Evolutionary conservation across 2,329 filamentous ascomycete genomes (phyloP), one percentile per base, ranked within the genome.

Genomic region (Sporothrix dimorphospora): DNA sequence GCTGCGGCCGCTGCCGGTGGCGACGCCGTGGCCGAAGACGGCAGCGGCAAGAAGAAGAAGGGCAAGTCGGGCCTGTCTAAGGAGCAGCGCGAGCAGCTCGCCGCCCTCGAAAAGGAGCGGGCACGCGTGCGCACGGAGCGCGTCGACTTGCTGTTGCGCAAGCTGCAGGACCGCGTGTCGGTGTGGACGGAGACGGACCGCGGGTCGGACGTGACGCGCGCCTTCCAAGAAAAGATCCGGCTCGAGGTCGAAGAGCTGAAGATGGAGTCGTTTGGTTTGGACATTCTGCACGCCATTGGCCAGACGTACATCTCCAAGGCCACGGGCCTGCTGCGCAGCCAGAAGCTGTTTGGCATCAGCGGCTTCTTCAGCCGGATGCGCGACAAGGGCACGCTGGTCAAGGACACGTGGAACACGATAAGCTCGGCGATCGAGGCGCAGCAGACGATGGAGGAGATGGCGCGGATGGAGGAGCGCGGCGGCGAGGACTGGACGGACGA

Each of bases 391-490:
- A 96, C 92, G 2, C 88, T 98, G 74, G 94, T 97, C 78, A 98
- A 98, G 86, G 96, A 99, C 79, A 98, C 96, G 1, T 99, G 96
- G 96, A 95, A 93, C 79, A 99, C 96, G 40, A 98, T 99, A 79
- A 94, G 91, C 75, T 97, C 93, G 69, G 96, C 96, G 51, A 97
- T 99, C 76, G 94, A 98, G 79, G 96, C 96, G 34, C 96, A 99
- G 84, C 92, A 97, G 85, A 97, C 94, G 73, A 97, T 99, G 90
- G 95, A 99, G 84, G 95, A 98, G 82, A 98, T 99, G 96, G 94
- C 94, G 71, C 94, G 95, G 81, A 87, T 95, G 82, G 96, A 99
- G 84, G 93, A 98, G 85, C 91, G 91, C 78, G 96, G 95, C 70
- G 96, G 96, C 67, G 96, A 98, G 71, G 94, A 97, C 74, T 99